Conservation (phyloP, 441 rosid genomes). For the Dalechampia spathulata region DNA sequence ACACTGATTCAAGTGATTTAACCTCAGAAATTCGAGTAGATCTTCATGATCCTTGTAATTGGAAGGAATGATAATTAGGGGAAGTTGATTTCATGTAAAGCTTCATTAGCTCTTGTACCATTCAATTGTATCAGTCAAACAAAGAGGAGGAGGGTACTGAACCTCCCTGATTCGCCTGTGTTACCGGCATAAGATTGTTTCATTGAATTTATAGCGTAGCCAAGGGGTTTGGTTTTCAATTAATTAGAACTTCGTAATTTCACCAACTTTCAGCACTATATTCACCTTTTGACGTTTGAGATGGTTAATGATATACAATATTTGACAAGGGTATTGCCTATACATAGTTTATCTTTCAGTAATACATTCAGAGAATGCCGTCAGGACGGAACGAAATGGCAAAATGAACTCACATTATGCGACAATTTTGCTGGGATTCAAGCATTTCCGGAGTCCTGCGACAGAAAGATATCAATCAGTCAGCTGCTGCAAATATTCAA, state of each 20-base stretch:
- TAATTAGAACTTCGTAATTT: too few species aligned
- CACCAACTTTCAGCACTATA: too few species aligned
- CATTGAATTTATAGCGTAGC: background rate
- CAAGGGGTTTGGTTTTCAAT: too few species aligned
- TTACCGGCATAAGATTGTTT: background rate
- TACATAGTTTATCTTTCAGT: constrained; percentile 1
- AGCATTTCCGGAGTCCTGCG: constrained; percentile 85
- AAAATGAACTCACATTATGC: constrained; percentile 54
- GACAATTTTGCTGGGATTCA: constrained; percentile 63
- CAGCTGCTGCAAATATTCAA: background rate
- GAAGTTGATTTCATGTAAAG: too few species aligned
- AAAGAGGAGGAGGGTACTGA: background rate
- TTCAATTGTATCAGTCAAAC: too few species aligned
- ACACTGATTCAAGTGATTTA: too few species aligned
- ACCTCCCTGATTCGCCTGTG: background rate
- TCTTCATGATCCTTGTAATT: constrained; percentile 4
- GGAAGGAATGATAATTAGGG: too few species aligned
- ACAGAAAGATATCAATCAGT: constrained; percentile 18
- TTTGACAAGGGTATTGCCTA: too few species aligned
- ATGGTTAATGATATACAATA: too few species aligned
- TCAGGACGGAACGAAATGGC: constrained; percentile 2
- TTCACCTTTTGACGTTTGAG: too few species aligned
- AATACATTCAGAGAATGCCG: constrained; percentile 16
- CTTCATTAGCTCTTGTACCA: too few species aligned
- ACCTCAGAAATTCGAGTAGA: background rate